Conservation (phyloP, 192 early-diverging fungal species). For the Coemansia sp. region DNA sequence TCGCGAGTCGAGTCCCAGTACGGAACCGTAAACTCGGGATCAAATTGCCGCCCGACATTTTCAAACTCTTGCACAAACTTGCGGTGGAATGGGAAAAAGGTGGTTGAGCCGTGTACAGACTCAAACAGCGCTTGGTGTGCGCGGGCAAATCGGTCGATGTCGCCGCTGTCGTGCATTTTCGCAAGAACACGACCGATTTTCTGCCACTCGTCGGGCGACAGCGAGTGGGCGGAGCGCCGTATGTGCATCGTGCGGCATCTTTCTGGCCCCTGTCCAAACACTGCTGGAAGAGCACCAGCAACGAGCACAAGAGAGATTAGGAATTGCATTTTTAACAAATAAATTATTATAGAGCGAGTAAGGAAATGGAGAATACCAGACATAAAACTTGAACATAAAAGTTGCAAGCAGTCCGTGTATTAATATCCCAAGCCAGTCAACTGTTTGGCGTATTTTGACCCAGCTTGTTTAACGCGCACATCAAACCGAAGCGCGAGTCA, state of each 20-base stretch:
- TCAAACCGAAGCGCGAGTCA: no score
- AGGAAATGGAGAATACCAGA: background rate
- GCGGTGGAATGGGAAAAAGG: constrained; percentile 55
- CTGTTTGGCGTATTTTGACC: no score
- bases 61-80: constrained; percentile 55
- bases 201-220: constrained; percentile 41
- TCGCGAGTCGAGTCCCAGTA: constrained; percentile 52
- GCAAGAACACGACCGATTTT: constrained; percentile 22
- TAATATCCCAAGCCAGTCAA: no score
- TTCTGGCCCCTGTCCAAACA: constrained; percentile 16
- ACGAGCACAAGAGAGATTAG: constrained; percentile 12
- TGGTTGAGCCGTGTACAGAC: constrained; percentile 40
- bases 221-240: constrained; percentile 42
- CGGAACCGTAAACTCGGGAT: constrained; percentile 39
- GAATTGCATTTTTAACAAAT: constrained; percentile 4
- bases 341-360: no score
- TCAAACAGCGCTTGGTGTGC: constrained; percentile 41
- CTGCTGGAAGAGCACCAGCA: background rate
- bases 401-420: background rate
- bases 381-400: background rate
- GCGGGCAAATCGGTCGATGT: constrained; percentile 40
- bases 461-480: no score
- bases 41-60: constrained; percentile 32
- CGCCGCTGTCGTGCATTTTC: constrained; percentile 30
- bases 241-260: constrained; percentile 24